Percentiles rank a stretch among this genome's conserved stretches.
phyloP scores from a whole-genome alignment of 2,329 filamentous ascomycete species.

The Colletotrichum shisoi region DNA sequence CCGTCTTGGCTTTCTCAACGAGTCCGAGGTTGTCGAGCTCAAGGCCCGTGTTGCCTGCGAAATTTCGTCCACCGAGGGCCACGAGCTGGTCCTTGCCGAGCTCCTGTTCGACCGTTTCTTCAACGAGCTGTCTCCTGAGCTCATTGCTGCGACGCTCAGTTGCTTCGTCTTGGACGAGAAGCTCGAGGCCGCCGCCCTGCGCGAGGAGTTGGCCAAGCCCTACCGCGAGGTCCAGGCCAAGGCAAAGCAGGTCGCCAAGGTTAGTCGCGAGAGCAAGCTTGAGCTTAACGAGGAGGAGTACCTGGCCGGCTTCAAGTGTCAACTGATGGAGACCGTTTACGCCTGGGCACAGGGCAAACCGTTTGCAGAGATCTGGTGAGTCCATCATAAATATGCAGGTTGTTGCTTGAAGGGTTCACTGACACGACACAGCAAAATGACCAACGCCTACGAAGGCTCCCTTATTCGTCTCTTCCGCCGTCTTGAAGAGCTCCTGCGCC shows the following conservation, averaged over 20 bases:
- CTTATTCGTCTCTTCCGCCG: slow-evolving; percentile 95
- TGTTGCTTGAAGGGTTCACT: not conserved
- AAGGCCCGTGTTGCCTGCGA: slow-evolving; percentile 98
- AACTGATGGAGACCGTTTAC: slow-evolving; percentile 96
- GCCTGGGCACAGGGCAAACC: slow-evolving; percentile 89
- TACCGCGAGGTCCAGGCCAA: slow-evolving; percentile 87
- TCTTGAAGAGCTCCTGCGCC: slow-evolving; percentile 89
- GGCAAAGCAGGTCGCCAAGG: slow-evolving; percentile 87
- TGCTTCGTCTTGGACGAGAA: slow-evolving; percentile 99
- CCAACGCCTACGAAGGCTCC: slow-evolving; percentile 95
- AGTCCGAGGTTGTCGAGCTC: slow-evolving; percentile 91
- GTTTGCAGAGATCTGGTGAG: slow-evolving; percentile 95
- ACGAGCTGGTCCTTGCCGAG: slow-evolving; percentile 92
- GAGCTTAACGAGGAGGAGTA: slow-evolving; percentile 96
- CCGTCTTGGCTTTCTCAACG: slow-evolving; percentile 93
- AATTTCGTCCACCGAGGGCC: slow-evolving; percentile 88
- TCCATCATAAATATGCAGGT: slow-evolving; percentile 41
- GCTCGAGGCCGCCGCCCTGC: slow-evolving; percentile 77
- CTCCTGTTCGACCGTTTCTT: slow-evolving; percentile 97
- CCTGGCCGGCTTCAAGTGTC: slow-evolving; percentile 85
- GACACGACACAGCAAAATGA: slow-evolving; percentile 83
- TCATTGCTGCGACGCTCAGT: slow-evolving; percentile 84
- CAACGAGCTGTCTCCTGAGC: slow-evolving; percentile 89
- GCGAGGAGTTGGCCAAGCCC: slow-evolving; percentile 85
- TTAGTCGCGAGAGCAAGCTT: slow-evolving; percentile 93